phyloP scores from a whole-genome alignment of 1,139 yeast genomes.

The Taiozyma sp. region DNA sequence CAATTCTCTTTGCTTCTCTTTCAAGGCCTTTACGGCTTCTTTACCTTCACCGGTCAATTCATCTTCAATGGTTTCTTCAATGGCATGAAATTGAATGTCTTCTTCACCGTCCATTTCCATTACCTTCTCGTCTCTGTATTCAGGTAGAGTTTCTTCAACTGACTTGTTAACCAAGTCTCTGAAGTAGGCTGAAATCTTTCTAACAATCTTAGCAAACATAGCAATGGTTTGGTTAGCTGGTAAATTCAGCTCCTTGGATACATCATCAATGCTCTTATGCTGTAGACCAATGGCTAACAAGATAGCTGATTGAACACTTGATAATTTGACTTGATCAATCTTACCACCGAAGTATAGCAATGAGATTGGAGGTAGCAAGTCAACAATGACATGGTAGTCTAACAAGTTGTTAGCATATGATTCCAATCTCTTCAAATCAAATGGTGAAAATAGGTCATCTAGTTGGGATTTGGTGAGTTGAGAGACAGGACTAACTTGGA shows the following conservation, averaged over 20 bases:
- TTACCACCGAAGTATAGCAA: conserved; percentile 61
- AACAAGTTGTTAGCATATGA: conserved; percentile 88
- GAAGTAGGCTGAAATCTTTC: conserved; percentile 75
- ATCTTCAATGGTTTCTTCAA: conserved; percentile 49
- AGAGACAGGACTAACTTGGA: conserved; percentile 15
- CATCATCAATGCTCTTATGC: conserved; percentile 76
- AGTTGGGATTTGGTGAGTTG: conserved; percentile 44
- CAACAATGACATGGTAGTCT: conserved; percentile 95
- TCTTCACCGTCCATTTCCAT: conserved; percentile 61
- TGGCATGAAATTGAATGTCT: conserved; percentile 31
- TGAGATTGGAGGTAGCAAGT: conserved; percentile 76
- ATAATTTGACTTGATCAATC: conserved; percentile 53
- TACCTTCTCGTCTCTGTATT: conserved; percentile 47
- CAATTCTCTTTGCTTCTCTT: conserved; percentile 77
- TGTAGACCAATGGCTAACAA: conserved; percentile 93
- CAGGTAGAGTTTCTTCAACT: conserved; percentile 68
- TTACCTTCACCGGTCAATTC: conserved; percentile 72
- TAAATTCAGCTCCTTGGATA: conserved; percentile 74
- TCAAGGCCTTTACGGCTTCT: conserved; percentile 66
- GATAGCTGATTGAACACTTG: conserved; percentile 90
- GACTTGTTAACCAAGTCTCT: conserved; percentile 62
- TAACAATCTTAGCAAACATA: conserved; percentile 89
- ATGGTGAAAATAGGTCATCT: conserved; percentile 77
- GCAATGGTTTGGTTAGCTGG: conserved; percentile 92
- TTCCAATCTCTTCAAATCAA: conserved; percentile 88